Evolutionary conservation across 2,329 filamentous ascomycete genomes (phyloP), one percentile per base, ranked within the genome.

Genomic region (Cladosporium velox): DNA sequence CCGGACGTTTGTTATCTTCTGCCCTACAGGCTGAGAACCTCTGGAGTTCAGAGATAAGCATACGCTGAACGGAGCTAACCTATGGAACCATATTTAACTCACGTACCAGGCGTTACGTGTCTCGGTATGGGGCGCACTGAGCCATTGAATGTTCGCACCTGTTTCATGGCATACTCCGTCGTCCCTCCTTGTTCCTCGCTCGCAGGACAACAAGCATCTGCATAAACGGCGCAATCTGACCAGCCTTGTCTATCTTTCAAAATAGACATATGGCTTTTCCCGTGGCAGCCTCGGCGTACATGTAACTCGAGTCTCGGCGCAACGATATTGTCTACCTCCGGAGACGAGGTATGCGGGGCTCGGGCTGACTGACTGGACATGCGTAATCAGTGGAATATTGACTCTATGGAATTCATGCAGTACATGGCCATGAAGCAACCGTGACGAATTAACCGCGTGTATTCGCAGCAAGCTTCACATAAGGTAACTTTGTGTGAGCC

Each of bases 261-360:
- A n/a, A 26, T 38, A 24, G 55, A 58, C 34, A 24, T 41, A 14
- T 41, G 55, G 34, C 55, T 21, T 35, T 10, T n/a, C 34, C 24
- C 11, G 15, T 63, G 60, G 60, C 49, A 30, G 55, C 18, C 61
- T 64, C 51, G 61, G 61, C 61, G 26, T 34, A 34, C 51, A 64
- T 64, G 51, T 18, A 54, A 24, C 18, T 30, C 21, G 24, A 35
- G 24, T 51, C 59, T 62, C 30, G 59, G 52, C 52, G 30, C 52
- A 24, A 55, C 8, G 15, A 55, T 30, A 55, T 21, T 54, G 51
- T 54, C 26, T 11, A 55, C 28, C 6, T 30, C 28, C 51, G 51
- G 14, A 21, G 38, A 18, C 5, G 15, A 15, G 38, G 7, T 44
- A 54, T 24, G 28, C 28, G 52, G 52, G 28, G 28, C n/a, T 34